phyloP scores from a whole-genome alignment of 1,139 yeast species.

The Suzukiozyma palmioleophila region DNA sequence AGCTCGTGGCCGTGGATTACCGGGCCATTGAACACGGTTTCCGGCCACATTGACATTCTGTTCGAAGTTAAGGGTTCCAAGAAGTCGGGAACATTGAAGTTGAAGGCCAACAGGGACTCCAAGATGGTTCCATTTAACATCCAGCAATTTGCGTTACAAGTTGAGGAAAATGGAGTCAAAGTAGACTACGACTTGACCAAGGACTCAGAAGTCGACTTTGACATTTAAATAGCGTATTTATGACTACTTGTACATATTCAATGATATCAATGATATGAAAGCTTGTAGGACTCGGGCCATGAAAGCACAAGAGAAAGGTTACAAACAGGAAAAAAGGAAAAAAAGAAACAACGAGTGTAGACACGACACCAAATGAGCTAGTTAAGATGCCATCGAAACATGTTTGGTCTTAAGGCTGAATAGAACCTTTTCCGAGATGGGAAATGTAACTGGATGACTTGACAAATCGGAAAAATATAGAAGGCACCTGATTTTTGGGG shows the following conservation, averaged over 20 bases:
- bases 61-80: conserved; percentile 68
- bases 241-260: not conserved
- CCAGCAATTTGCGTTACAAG: conserved; percentile 54
- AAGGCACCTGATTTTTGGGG: too few relatives aligned
- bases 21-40: conserved; percentile 79
- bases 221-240: conserved; percentile 5
- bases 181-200: conserved; percentile 43
- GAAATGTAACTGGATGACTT: too few relatives aligned
- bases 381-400: too few relatives aligned
- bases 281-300: too few relatives aligned
- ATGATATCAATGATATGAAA: not conserved
- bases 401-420: too few relatives aligned
- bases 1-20: conserved; percentile 82
- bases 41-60: conserved; percentile 70
- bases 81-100: conserved; percentile 41
- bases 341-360: too few relatives aligned
- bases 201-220: conserved; percentile 41
- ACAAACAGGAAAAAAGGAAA: too few relatives aligned
- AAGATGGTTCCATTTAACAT: conserved; percentile 56
- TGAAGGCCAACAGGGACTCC: conserved; percentile 58
- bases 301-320: too few relatives aligned
- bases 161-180: conserved; percentile 22
- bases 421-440: too few relatives aligned
- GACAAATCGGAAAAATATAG: too few relatives aligned
- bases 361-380: too few relatives aligned